Conservation (phyloP, 2,329 filamentous ascomycete genomes). For the Fragosphaeria purpurea region DNA sequence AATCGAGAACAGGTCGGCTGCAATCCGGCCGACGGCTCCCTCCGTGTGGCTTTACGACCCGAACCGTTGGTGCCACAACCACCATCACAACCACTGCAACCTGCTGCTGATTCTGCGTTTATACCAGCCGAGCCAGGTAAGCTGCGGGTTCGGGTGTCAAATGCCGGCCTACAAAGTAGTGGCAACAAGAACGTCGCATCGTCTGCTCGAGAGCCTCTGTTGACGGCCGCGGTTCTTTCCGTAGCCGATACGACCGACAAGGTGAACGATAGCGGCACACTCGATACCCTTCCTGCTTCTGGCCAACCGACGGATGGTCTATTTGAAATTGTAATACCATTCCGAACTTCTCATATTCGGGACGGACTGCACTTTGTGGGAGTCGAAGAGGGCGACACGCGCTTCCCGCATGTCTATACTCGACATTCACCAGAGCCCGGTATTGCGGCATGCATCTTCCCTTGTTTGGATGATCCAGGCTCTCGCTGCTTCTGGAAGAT, state of each 20-base stretch:
- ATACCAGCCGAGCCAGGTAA: slow-evolving; percentile 3
- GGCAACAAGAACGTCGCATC: not conserved
- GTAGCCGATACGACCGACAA: not conserved
- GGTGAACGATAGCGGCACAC: not conserved
- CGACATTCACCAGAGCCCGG: slow-evolving; percentile 70
- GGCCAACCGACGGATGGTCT: slow-evolving; percentile 13
- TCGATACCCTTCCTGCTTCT: not conserved
- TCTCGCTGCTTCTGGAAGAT: slow-evolving; percentile 75
- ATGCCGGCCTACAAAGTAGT: not conserved
- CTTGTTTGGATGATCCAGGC: slow-evolving; percentile 79
- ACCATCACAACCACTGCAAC: slow-evolving; percentile 7
- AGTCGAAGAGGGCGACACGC: slow-evolving; percentile 63
- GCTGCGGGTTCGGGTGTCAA: slow-evolving; percentile 11
- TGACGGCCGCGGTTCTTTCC: too few species aligned
- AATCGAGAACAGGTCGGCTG: slow-evolving; percentile 46
- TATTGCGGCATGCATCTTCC: slow-evolving; percentile 77
- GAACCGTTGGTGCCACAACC: slow-evolving; percentile 7
- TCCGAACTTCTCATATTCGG: slow-evolving; percentile 61
- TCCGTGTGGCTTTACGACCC: slow-evolving; percentile 31
- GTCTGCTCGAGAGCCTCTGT: not conserved
- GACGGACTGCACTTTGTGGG: slow-evolving; percentile 92
- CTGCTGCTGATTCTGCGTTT: not conserved
- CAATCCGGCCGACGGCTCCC: slow-evolving; percentile 44
- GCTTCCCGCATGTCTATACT: slow-evolving; percentile 89
- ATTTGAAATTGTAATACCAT: slow-evolving; percentile 55